Conservation (phyloP, 139 green algal species). For the Yamagishiella unicocca region DNA sequence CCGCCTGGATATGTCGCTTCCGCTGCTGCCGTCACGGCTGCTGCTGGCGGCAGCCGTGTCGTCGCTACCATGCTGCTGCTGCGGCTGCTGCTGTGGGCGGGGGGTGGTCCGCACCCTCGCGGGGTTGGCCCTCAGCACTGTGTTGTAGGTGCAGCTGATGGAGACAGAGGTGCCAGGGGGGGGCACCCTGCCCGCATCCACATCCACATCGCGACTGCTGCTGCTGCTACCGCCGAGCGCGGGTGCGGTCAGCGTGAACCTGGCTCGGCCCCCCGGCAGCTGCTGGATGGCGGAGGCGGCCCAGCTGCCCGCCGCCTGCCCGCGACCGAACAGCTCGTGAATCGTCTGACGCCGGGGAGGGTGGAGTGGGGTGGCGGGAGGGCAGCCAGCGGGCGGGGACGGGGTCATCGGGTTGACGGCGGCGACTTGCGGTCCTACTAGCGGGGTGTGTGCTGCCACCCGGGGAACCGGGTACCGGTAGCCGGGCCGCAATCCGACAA, state of each 20-base stretch:
- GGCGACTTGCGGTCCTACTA: too few species aligned
- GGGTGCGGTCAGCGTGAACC: background rate
- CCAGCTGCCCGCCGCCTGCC: background rate
- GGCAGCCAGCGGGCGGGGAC: too few species aligned
- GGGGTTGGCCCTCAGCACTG: background rate
- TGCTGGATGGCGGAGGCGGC: background rate
- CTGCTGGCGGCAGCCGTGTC: background rate
- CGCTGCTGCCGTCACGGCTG: too few species aligned
- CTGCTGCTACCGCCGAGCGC: background rate
- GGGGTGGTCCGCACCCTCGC: background rate
- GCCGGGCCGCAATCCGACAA: too few species aligned
- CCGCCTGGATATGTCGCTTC: too few species aligned
- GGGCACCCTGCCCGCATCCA: background rate
- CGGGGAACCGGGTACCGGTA: too few species aligned
- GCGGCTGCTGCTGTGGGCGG: background rate
- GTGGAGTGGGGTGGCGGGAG: too few species aligned
- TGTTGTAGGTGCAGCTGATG: constrained; percentile 27
- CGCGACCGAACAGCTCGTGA: background rate
- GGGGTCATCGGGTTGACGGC: too few species aligned
- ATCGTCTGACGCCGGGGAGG: too few species aligned
- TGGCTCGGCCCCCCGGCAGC: background rate
- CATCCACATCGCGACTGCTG: background rate
- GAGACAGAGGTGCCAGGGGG: background rate
- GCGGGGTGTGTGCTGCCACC: too few species aligned
- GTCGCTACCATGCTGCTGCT: background rate